Percentiles rank a stretch among this genome's conserved stretches.
Conservation (phyloP, 2,329 filamentous ascomycete genomes). For the Parafenestella ontariensis region DNA sequence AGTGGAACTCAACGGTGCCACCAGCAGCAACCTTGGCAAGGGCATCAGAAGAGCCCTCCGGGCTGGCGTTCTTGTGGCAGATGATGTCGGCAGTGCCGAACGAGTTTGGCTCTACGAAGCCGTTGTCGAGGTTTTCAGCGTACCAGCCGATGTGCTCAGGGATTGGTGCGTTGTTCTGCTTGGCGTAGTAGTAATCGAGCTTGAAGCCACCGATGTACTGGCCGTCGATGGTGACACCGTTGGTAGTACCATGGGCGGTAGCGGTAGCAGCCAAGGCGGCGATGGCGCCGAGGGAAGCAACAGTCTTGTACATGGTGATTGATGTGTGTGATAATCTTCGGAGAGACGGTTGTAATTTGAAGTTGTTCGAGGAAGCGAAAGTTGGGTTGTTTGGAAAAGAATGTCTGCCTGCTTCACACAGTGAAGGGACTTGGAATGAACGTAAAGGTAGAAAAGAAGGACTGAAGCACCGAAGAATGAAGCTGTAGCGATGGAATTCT, state of each 20-base stretch:
- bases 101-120: slow-evolving; percentile 40
- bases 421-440: slow-evolving; percentile 42
- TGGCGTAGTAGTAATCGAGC: slow-evolving; percentile 51
- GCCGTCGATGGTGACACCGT: slow-evolving; percentile 57
- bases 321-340: slow-evolving; percentile 11
- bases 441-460: slow-evolving; percentile 33
- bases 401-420: slow-evolving; percentile 43
- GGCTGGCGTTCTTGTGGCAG: slow-evolving; percentile 65
- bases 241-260: slow-evolving; percentile 56
- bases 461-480: slow-evolving; percentile 34
- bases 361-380: slow-evolving; percentile 30
- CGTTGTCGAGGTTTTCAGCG: slow-evolving; percentile 48
- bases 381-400: slow-evolving; percentile 33
- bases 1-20: slow-evolving; percentile 59
- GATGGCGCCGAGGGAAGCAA: slow-evolving; percentile 35
- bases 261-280: slow-evolving; percentile 50
- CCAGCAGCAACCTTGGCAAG: slow-evolving; percentile 67
- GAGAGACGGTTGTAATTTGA: slow-evolving; percentile 14
- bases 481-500: slow-evolving; percentile 34
- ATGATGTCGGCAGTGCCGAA: slow-evolving; percentile 57
- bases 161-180: slow-evolving; percentile 30
- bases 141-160: slow-evolving; percentile 55
- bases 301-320: slow-evolving; percentile 38
- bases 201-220: slow-evolving; percentile 54
- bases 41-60: slow-evolving; percentile 49